Percentiles rank a stretch among this genome's conserved stretches.
These are phyloP conservation scores for Candida railenensis DNA, from an alignment of 805 yeast genomes.

Conservation along the genomic window DNA sequence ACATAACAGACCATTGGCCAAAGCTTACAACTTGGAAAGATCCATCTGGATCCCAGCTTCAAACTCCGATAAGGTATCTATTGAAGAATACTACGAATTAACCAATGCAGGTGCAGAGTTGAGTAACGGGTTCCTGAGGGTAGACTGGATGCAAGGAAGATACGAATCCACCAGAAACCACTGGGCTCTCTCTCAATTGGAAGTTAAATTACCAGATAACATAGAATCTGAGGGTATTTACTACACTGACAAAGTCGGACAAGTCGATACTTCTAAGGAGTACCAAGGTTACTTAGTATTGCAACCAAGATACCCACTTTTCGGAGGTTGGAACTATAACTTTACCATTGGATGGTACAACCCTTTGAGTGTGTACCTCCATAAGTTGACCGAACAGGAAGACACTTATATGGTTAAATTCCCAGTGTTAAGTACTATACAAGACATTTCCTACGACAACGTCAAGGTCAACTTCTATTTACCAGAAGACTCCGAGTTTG, in stretches of 20 bases:
- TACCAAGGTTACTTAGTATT: constrained; percentile 50
- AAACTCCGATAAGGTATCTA: constrained; percentile 65
- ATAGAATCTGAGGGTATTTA: constrained; percentile 55
- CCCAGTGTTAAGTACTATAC: constrained; percentile 73
- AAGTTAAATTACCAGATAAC: constrained; percentile 49
- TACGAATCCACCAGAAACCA: constrained; percentile 46
- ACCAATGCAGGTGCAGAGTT: constrained; percentile 74
- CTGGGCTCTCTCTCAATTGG: constrained; percentile 62
- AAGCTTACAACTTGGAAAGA: constrained; percentile 61
- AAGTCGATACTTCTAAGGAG: constrained; percentile 73
- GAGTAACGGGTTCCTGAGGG: constrained; percentile 71
- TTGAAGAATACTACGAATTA: constrained; percentile 85
- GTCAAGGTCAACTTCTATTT: constrained; percentile 63
- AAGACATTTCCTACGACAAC: constrained; percentile 64
- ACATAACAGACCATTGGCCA: constrained; percentile 63
- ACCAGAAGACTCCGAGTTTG: constrained; percentile 80
- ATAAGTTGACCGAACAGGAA: constrained; percentile 30
- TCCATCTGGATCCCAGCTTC: constrained; percentile 85
- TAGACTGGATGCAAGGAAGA: constrained; percentile 67
- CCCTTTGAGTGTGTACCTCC: constrained; percentile 53
- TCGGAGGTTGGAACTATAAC: constrained; percentile 95
- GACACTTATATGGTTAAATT: constrained; percentile 60
- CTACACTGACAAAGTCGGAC: constrained; percentile 88
- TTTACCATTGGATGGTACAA: constrained; percentile 95
- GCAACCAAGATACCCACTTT: constrained; percentile 88